Evolutionary conservation across 495 filamentous ascomycete species (phyloP), one percentile per base, ranked within the genome.

Genomic region (Bombardia bombarda): DNA sequence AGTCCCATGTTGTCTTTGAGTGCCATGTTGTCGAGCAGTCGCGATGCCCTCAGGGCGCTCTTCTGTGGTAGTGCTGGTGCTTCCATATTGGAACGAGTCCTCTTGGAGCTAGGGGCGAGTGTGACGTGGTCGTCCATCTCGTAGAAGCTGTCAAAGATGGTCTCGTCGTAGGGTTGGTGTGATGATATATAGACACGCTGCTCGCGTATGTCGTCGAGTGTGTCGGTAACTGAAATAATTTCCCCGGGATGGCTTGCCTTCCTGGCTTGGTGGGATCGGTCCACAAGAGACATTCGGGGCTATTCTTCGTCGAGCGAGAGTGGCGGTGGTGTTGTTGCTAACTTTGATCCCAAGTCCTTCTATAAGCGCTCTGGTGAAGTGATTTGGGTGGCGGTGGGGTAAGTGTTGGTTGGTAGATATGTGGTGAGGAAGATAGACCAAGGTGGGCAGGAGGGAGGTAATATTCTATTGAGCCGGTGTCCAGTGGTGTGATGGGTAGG

Each of bases 1-100:
- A 70, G 50, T 10, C 48, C 52, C 25, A 58, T 49, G 44, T 49
- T 62, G 38, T 67, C 61, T n/a, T n/a, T n/a, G n/a, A 70, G 50
- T 10, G 46, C 52, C 25, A 58, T 49, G 44, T 49, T 62, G 38
- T 67, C 61, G 8, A 71, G 53, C 20, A 71, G 43, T 35, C 61
- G 52, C n/a, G 68, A 69, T 14, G 49, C 46, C 18, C 70, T 55
- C n/a, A 70, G 65, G 13, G 60, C 57, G 39, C 64, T 72, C 58
- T 57, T 66, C 47, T 59, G 52, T 10, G 70, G 70, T 9, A 72
- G 50, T 40, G 43, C 46, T 12, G 56, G 60, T 16, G 47, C 43
- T 13, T 42, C 43, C 17, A 20, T 38, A 26, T 13, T 42, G 10
- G 50, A 5, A 9, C 30, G 33, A 13, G 25, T 38, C 25, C 42